Evolutionary conservation across 1,284 basidiomycete genomes (phyloP), one percentile per base, ranked within the genome.

Genomic region (Malassezia obtusa): DNA sequence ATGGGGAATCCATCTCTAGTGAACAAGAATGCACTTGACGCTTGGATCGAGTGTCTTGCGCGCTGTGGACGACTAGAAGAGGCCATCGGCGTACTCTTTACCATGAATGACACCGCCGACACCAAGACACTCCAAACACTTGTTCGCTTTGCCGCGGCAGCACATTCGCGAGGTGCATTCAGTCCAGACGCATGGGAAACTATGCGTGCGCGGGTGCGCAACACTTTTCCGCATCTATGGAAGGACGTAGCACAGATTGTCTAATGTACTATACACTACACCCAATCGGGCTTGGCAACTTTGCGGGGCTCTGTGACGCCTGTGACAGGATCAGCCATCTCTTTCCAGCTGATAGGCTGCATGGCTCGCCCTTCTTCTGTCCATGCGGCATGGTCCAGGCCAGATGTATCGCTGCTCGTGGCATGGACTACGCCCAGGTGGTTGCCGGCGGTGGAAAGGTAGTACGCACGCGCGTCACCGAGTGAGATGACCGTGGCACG

Each of bases 361-460:
- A 73, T 60, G 3, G 55, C 55, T 26, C 57, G 60, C 15, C 53
- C 53, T 5, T 26, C 45, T 0, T 60, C 26, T 15, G 46, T 51
- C 65, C 63, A 65, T 0, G 57, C 61, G 22, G 38, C 26, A 40
- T 14, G 22, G 3, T 35, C 44, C 4, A 25, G 35, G 3, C 52
- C 41, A 10, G 30, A 32, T 33, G 28, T 26, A 11, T 28, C 47
- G 15, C 28, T 22, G 19, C 36, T 45, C 17, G 51, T 52, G 2
- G 71, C 71, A 39, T 68, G 68, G 24, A 73, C 60, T 1, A 92
- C 89, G 2, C 94, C 92, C 3, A 96, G 81, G 63, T 92, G 85
- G 75, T 96, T 96, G 37, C 86, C 80, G 6, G 89, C 90, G 4
- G 94, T 98, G 0, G 89, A 89, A 31, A 96, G 80, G 76, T 90